phyloP scores from a whole-genome alignment of 2,329 filamentous ascomycete genomes.

The Penicillium sp. region DNA sequence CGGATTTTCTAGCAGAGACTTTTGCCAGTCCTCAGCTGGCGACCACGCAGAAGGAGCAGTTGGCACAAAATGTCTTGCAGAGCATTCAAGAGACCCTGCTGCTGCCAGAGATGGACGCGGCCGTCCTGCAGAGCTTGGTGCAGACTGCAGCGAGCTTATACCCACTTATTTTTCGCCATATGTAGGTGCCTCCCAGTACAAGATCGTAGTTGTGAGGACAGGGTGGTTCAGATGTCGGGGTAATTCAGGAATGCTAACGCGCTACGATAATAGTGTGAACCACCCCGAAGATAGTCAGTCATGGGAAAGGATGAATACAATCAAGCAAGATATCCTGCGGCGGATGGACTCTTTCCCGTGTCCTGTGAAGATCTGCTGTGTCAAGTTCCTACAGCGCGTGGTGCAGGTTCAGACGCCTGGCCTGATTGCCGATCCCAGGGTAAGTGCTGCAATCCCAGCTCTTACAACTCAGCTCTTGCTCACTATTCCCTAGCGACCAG shows the following conservation, averaged over 20 bases:
- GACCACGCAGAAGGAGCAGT: conserved; percentile 73
- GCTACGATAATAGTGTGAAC: conserved; percentile 66
- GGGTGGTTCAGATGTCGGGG: background rate
- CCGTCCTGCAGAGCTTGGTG: conserved; percentile 81
- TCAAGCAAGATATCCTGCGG: conserved; percentile 84
- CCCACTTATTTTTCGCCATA: conserved; percentile 85
- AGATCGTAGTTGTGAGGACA: background rate
- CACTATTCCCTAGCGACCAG: conserved; percentile 55
- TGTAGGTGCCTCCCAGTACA: conserved; percentile 63
- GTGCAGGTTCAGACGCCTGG: conserved; percentile 90
- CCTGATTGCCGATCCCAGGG: conserved; percentile 75
- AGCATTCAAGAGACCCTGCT: conserved; percentile 70
- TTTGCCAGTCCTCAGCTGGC: conserved; percentile 88
- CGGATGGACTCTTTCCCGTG: conserved; percentile 80
- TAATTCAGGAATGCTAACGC: conserved; percentile 25
- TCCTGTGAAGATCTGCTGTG: conserved; percentile 84
- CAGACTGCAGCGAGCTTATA: conserved; percentile 92
- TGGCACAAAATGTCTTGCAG: conserved; percentile 74
- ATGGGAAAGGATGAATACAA: conserved; percentile 84
- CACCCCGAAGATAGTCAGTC: conserved; percentile 76
- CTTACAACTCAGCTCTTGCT: background rate
- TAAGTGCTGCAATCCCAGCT: conserved; percentile 48
- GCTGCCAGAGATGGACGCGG: conserved; percentile 70
- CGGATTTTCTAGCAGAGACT: conserved; percentile 92
- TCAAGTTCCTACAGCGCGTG: conserved; percentile 95